Conservation (phyloP, 2,329 filamentous ascomycete genomes). For the Aspergillus sp. region DNA sequence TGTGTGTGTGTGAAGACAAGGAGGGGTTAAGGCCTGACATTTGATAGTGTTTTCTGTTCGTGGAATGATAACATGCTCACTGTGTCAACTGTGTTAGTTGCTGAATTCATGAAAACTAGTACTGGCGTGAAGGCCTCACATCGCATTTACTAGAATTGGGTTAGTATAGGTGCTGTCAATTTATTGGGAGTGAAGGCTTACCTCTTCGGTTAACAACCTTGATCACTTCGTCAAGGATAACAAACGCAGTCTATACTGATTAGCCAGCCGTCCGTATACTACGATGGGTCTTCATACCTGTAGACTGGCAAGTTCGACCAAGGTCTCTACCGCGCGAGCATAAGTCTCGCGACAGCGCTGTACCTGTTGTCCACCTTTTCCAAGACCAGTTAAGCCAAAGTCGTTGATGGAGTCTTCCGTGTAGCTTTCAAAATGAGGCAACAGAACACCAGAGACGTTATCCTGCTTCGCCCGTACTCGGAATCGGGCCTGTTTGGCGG, state of each 20-base stretch:
- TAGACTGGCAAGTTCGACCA: slow-evolving; percentile 91
- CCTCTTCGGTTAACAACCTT: slow-evolving; percentile 97
- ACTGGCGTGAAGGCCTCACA: slow-evolving; percentile 56
- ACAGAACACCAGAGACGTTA: slow-evolving; percentile 94
- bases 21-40: slow-evolving; percentile 53
- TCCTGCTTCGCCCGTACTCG: slow-evolving; percentile 93
- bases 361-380: slow-evolving; percentile 96
- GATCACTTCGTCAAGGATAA: slow-evolving; percentile 97
- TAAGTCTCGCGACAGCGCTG: slow-evolving; percentile 95
- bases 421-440: slow-evolving; percentile 92
- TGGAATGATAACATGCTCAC: slow-evolving; percentile 78
- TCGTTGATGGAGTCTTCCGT: slow-evolving; percentile 87
- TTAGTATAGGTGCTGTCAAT: slow-evolving; percentile 22
- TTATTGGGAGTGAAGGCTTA: slow-evolving; percentile 39
- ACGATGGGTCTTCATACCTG: slow-evolving; percentile 53
- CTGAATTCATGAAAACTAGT: not conserved
- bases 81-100: slow-evolving; percentile 23
- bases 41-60: slow-evolving; percentile 99
- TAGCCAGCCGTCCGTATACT: not conserved
- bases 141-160: slow-evolving; percentile 72
- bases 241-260: slow-evolving; percentile 74
- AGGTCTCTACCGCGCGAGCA: slow-evolving; percentile 87
- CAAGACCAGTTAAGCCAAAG: slow-evolving; percentile 91
- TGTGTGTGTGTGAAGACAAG: too few relatives aligned
- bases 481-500: slow-evolving; percentile 88